Evolutionary conservation across 208 protist genomes (phyloP).

Genomic region (Crithidia expoeki): DNA sequence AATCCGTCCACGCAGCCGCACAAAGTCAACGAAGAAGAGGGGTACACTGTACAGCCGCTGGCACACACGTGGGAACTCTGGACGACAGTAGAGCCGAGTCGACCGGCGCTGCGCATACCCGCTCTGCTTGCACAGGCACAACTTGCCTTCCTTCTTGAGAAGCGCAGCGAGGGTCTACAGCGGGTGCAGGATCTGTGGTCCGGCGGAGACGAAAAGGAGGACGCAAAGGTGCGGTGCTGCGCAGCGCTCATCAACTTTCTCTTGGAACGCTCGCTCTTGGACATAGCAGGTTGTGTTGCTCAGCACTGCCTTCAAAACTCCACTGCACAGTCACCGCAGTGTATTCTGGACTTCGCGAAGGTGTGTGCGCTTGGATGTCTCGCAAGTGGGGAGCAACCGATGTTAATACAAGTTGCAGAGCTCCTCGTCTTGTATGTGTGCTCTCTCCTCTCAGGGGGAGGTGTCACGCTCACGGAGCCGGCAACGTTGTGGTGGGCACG

Average conservation of each 20-base stretch:
- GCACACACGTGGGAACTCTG: constrained; percentile 10
- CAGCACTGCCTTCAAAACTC: constrained; percentile 2
- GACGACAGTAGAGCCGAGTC: not conserved
- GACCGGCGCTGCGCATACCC: not conserved
- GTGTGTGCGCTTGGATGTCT: constrained; percentile 34
- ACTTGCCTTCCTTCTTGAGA: constrained; percentile 19
- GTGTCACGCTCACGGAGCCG: not conserved
- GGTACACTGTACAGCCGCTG: not conserved
- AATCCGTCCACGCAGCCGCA: not conserved
- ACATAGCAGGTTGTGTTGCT: constrained; percentile 13
- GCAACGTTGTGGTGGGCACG: constrained; percentile 43
- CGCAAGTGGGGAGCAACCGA: not conserved
- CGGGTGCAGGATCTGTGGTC: constrained; percentile 7
- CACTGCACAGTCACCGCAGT: not conserved
- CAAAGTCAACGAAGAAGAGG: not conserved
- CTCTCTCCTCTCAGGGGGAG: constrained; percentile 2
- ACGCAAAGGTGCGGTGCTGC: constrained; percentile 1
- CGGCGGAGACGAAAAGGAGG: not conserved
- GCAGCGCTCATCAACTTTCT: constrained; percentile 32
- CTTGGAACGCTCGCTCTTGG: not conserved
- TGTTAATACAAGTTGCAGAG: not conserved
- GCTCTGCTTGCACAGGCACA: constrained; percentile 17
- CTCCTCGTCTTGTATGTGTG: constrained; percentile 18
- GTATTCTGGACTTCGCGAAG: constrained; percentile 33
- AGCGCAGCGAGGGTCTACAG: constrained; percentile 3